Base-by-base conservation (phyloP, 2,329 filamentous ascomycete species). In the Monosporascus sp. region DNA sequence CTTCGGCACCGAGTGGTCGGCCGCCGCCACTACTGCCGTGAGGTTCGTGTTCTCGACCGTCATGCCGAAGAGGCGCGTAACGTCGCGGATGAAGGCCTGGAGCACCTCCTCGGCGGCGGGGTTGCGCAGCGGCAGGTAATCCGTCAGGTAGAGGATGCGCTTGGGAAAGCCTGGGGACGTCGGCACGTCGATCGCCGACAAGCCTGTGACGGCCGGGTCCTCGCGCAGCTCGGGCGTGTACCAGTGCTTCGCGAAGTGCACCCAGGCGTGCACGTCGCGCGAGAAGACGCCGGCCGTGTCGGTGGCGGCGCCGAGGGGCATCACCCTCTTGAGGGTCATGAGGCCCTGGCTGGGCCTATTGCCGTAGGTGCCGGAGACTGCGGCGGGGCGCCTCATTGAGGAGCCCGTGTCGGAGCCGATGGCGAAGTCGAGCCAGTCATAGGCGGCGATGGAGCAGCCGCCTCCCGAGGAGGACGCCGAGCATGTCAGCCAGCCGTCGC, bases 101-200 rank as follows among this genome's bases (percentile, higher is more conserved):
- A 74, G 62, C 8, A 73, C 64, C 1, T 63, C 60, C 38, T 73
- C 68, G 0, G 71, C 70, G 2, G 70, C 69, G 0, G 70, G 67
- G 52, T 73, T 74, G 52, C 61, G 68, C 3, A 74, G 60, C 0
- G 72, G 72, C 0, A 74, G 62, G 50, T 73, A 73, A 47, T 75
- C 72, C 3, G 61, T 63, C 2, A 70, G 69, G 51, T 74, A 74
- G 2, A 73, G 53, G 24, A 74, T 65, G 1, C 67, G 65, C 53
- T 71, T 72, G 6, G 71, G 71, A 48, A 69, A 73, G 0, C 53
- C 59, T 6, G 61, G 54, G 11, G 61, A 67, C 51, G 70, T 67
- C 6, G 70, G 66, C 1, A 69, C 66, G 5, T 58, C 54, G 7
- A 74, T 64, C 2, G 67, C 60, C 6, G 65, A 64, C 14, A 74